A percentile compares a stretch with the other conserved stretches of the same genome.
Conservation (phyloP, 192 early-diverging fungal species). For the Diversispora eburnea region DNA sequence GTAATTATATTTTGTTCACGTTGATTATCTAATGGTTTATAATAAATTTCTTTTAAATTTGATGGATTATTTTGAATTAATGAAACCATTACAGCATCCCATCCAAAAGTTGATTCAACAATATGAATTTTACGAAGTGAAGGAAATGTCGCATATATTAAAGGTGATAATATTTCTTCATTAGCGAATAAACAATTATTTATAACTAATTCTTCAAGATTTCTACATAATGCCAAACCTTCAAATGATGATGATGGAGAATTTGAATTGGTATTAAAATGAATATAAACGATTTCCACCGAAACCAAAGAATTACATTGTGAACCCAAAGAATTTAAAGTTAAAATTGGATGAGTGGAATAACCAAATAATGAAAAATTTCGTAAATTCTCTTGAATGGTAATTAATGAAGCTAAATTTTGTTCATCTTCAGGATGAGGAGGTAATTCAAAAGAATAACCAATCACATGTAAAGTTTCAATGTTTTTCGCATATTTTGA, state of each 20-base stretch:
- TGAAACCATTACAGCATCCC: constrained; percentile 22
- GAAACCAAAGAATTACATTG: constrained; percentile 12
- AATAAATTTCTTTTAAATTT: constrained; percentile 25
- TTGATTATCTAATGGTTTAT: constrained; percentile 20
- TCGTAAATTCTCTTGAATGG: constrained; percentile 9
- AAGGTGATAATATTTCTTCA: constrained; percentile 12
- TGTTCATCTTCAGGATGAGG: constrained; percentile 24
- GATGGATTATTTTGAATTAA: constrained; percentile 18
- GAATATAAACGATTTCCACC: constrained; percentile 22
- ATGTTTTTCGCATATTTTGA: constrained; percentile 18
- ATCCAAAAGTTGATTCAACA: constrained; percentile 24
- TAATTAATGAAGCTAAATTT: constrained; percentile 25
- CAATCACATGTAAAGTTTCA: constrained; percentile 23
- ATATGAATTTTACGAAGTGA: constrained; percentile 24
- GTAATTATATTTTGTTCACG: not conserved
- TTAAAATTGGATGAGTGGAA: constrained; percentile 1
- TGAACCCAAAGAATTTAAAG: not conserved
- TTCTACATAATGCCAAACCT: constrained; percentile 13
- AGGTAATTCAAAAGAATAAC: constrained; percentile 18
- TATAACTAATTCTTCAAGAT: constrained; percentile 17
- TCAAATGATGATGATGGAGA: not conserved
- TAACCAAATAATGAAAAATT: constrained; percentile 24
- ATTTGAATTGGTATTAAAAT: constrained; percentile 3
- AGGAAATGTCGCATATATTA: constrained; percentile 16
- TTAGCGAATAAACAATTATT: constrained; percentile 12